Base-by-base conservation (phyloP, 192 early-diverging fungal species). In the Bifiguratus adelaidae region DNA sequence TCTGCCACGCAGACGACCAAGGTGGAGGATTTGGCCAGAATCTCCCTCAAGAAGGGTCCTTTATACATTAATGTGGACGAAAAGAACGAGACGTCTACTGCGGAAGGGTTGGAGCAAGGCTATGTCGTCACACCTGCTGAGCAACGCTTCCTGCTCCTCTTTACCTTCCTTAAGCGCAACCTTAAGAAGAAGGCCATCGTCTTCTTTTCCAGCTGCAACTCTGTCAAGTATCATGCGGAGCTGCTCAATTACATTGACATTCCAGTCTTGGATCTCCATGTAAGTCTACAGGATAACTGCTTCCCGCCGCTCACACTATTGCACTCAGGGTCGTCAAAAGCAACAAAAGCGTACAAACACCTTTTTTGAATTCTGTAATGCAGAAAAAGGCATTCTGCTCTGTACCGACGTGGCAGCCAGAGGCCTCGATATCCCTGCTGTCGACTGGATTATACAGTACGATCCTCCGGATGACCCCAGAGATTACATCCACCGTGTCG, bases 401-500 rank as follows among this genome's bases (percentile, higher is more conserved):
- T 94, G 91, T 63, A 99, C 95, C 30, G 91, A 99, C 50, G 95
- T 99, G 30, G 95, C 95, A 13, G 95, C 95, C 3, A 81, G 95
- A 64, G 95, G 95, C 2, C 67, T 99, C 24, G 95, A 99, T 67
- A 95, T 99, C 41, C 95, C 95, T 22, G 78, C 88, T 4, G 95
- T 99, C 7, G 94, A 97, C 61, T 99, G 92, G 94, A 99, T 99
- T 60, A 86, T 99, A 46, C 95, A 99, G 67, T 99, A 86, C 61
- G 96, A 99, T 63, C 94, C 96, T 13, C 96, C 96, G 56, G 94
- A 97, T 88, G 96, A 99, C 73, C 92, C 94, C 53, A 86, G 92
- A 61, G 88, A 92, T 61, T 94, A 94, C 58, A 92, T 94, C 37
- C 91, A 94, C 56, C 80, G 91, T 56, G 91, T 94, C 19, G 94